Conservation (phyloP, 2,329 filamentous ascomycete genomes). For the Seiridium unicorne region DNA sequence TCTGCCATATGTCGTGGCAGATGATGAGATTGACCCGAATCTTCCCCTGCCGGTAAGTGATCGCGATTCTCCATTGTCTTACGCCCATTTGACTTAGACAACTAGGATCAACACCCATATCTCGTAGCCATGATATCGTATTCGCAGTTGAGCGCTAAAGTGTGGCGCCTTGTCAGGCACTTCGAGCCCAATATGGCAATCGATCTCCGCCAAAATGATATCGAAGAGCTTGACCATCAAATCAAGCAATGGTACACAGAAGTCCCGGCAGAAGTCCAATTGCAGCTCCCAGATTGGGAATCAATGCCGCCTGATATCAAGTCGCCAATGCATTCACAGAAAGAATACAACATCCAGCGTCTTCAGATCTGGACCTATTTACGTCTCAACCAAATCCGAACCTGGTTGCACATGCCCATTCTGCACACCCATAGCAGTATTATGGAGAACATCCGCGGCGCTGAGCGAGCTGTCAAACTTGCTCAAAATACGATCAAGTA, state of each 20-base stretch:
- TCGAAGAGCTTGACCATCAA: conserved; percentile 78
- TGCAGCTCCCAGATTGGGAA: conserved; percentile 60
- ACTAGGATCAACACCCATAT: conserved; percentile 59
- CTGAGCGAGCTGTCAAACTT: conserved; percentile 71
- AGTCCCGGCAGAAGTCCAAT: conserved; percentile 56
- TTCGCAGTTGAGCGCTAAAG: conserved; percentile 77
- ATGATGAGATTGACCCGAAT: conserved; percentile 78
- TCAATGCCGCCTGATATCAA: conserved; percentile 25
- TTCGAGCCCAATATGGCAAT: conserved; percentile 60
- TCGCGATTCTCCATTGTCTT: background rate
- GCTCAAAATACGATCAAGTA: conserved; percentile 76
- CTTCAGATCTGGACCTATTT: conserved; percentile 83
- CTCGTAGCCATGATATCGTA: conserved; percentile 83
- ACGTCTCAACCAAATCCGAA: conserved; percentile 85
- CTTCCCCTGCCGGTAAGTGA: conserved; percentile 73
- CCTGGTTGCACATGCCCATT: conserved; percentile 83
- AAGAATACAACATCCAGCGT: conserved; percentile 65
- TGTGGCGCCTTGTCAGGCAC: conserved; percentile 78
- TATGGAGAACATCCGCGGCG: conserved; percentile 69
- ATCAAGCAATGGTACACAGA: conserved; percentile 83
- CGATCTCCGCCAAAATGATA: conserved; percentile 69
- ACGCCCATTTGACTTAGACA: conserved; percentile 15
- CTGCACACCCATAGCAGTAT: conserved; percentile 84
- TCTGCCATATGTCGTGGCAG: conserved; percentile 80
- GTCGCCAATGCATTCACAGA: conserved; percentile 38